These are phyloP conservation scores for Xylariaceae sp. DNA, from an alignment of 2,329 filamentous ascomycete species.

Conservation along the genomic window DNA sequence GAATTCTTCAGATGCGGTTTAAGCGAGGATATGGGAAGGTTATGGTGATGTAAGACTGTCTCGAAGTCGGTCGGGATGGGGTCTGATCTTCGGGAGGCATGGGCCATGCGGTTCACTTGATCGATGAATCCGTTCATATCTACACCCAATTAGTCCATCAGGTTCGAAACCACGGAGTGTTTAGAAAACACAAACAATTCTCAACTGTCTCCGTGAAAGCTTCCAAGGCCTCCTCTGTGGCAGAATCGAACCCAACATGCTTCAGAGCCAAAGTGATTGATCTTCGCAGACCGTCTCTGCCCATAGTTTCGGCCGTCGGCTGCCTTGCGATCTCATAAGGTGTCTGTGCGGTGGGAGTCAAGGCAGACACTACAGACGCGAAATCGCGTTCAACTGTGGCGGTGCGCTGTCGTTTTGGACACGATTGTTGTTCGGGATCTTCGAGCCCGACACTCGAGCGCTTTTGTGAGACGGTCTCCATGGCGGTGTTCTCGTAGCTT, in stretches of 20 bases:
- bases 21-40: slow-evolving; percentile 46
- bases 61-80: slow-evolving; percentile 55
- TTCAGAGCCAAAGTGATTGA: slow-evolving; percentile 51
- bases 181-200: slow-evolving; percentile 42
- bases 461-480: slow-evolving; percentile 22
- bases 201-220: slow-evolving; percentile 52
- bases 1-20: slow-evolving; percentile 53
- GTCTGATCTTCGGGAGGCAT: slow-evolving; percentile 46
- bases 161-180: not conserved
- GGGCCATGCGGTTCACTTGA: slow-evolving; percentile 42
- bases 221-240: slow-evolving; percentile 53
- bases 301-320: slow-evolving; percentile 31
- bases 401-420: slow-evolving; percentile 27
- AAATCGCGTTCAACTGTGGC: slow-evolving; percentile 19
- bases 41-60: slow-evolving; percentile 45
- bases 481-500: slow-evolving; percentile 1
- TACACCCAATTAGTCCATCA: slow-evolving; percentile 30
- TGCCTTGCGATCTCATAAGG: slow-evolving; percentile 16
- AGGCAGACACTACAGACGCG: not conserved
- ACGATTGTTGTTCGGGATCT: slow-evolving; percentile 11
- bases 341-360: not conserved
- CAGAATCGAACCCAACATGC: slow-evolving; percentile 53
- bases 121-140: slow-evolving; percentile 46
- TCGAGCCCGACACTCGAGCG: slow-evolving; percentile 21
- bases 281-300: slow-evolving; percentile 44